Evolutionary conservation across 768 basidiomycete species (phyloP).

Genomic region (Austroboletus eburneus): DNA sequence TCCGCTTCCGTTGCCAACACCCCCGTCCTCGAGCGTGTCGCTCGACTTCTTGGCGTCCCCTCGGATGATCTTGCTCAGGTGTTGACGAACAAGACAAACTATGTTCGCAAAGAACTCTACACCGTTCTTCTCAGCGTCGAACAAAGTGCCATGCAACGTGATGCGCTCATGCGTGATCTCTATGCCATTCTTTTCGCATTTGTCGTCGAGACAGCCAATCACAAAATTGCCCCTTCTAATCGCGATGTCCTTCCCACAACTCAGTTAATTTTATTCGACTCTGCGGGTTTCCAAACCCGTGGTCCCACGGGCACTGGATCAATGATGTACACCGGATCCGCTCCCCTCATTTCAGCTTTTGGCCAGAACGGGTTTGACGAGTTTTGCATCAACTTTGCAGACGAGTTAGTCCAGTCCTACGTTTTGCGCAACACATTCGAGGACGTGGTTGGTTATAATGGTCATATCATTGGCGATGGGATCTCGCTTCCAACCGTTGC

Average conservation of each 20-base stretch:
- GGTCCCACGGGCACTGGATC: conserved; percentile 38
- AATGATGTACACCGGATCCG: too few species aligned
- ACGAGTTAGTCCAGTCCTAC: conserved; percentile 59
- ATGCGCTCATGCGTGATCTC: conserved; percentile 52
- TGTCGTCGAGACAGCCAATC: conserved; percentile 61
- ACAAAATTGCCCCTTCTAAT: conserved; percentile 46
- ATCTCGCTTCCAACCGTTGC: conserved; percentile 43
- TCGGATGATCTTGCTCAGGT: conserved; percentile 51
- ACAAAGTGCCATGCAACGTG: conserved; percentile 50
- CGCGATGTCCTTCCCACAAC: conserved; percentile 37
- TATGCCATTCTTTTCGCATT: conserved; percentile 63
- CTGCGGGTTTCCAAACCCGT: conserved; percentile 56
- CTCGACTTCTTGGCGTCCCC: conserved; percentile 48
- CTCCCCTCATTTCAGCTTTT: conserved; percentile 54
- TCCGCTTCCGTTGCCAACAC: conserved; percentile 47
- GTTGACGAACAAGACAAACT: conserved; percentile 54
- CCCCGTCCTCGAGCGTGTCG: conserved; percentile 45
- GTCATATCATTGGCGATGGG: conserved; percentile 46
- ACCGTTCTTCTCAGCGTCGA: conserved; percentile 49
- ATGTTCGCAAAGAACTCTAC: conserved; percentile 55
- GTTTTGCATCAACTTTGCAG: conserved; percentile 55
- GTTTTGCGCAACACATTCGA: conserved; percentile 49
- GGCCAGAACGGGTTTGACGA: conserved; percentile 61
- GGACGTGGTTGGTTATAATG: conserved; percentile 44
- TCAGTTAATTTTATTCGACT: conserved; percentile 52